Conservation (phyloP, 2,329 filamentous ascomycete genomes). For the Pestalotiopsis sp. region DNA sequence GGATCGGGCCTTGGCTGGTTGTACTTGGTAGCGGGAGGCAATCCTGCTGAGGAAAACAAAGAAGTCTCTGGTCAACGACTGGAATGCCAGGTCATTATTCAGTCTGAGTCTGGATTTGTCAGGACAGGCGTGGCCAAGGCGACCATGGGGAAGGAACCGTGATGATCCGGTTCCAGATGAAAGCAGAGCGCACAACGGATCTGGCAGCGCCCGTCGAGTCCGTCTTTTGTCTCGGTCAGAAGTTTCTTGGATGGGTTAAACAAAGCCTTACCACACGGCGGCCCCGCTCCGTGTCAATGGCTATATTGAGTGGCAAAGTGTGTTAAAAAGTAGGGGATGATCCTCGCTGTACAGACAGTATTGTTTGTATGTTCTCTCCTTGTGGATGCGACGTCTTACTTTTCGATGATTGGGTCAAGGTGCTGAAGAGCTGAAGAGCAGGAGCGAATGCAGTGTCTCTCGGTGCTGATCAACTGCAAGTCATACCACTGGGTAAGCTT, state of each 20-base stretch:
- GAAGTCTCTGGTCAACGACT: slow-evolving; percentile 16
- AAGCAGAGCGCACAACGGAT: slow-evolving; percentile 24
- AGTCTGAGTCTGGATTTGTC: slow-evolving; percentile 18
- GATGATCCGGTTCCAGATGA: slow-evolving; percentile 14
- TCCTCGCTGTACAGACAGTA: slow-evolving; percentile 15
- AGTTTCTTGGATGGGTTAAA: slow-evolving; percentile 11
- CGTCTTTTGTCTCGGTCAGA: slow-evolving; percentile 18
- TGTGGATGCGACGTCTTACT: not conserved
- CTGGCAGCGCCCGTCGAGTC: slow-evolving; percentile 16
- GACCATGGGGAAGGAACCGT: slow-evolving; percentile 13
- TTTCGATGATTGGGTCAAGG: not conserved
- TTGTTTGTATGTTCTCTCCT: not conserved
- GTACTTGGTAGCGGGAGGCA: slow-evolving; percentile 14
- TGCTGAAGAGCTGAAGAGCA: not conserved
- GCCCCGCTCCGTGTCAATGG: slow-evolving; percentile 22
- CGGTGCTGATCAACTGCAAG: not conserved
- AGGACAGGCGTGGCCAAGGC: slow-evolving; percentile 14
- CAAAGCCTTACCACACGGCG: slow-evolving; percentile 18
- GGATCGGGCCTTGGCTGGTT: not conserved
- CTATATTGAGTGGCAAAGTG: slow-evolving; percentile 17
- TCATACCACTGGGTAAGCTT: not conserved
- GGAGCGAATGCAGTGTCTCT: not conserved
- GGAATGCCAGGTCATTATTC: slow-evolving; percentile 20
- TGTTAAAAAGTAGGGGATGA: slow-evolving; percentile 21
- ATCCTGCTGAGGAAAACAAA: slow-evolving; percentile 22